Percentiles rank a stretch among this genome's conserved stretches.
Conservation (phyloP, 441 rosid genomes). For the Arabidopsis hybrid region DNA sequence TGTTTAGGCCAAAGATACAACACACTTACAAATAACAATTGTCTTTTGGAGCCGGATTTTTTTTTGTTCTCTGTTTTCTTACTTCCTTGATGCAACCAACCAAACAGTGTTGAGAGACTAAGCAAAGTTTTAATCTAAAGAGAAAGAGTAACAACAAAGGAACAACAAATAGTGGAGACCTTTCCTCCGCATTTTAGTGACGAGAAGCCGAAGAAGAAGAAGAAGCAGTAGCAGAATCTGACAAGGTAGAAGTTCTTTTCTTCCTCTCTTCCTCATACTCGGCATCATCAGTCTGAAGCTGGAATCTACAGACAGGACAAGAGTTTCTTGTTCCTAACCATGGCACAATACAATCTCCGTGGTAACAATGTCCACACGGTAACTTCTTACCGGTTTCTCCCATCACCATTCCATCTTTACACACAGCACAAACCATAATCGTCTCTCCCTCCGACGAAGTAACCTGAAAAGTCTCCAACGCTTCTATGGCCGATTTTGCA, state of each 20-base stretch:
- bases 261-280: constrained; percentile 76
- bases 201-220: constrained; percentile 34
- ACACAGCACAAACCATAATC: constrained; percentile 63
- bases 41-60: constrained; percentile 1
- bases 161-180: constrained; percentile 16
- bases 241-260: constrained; percentile 38
- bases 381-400: constrained; percentile 66
- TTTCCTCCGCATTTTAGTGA: background rate
- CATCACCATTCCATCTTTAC: constrained; percentile 63
- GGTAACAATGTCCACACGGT: constrained; percentile 80
- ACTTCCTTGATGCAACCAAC: constrained; percentile 10
- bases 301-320: constrained; percentile 80
- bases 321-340: constrained; percentile 82
- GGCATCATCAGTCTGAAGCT: constrained; percentile 72
- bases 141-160: constrained; percentile 15
- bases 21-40: constrained; percentile 5
- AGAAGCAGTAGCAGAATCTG: constrained; percentile 28
- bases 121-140: background rate
- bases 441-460: constrained; percentile 39
- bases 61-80: constrained; percentile 10
- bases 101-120: constrained; percentile 19
- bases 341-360: constrained; percentile 70
- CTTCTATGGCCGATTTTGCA: constrained; percentile 51
- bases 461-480: constrained; percentile 54
- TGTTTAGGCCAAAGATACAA: constrained; percentile 12